Conservation (phyloP, 768 basidiomycete genomes). For the Boletus coccyginus region DNA sequence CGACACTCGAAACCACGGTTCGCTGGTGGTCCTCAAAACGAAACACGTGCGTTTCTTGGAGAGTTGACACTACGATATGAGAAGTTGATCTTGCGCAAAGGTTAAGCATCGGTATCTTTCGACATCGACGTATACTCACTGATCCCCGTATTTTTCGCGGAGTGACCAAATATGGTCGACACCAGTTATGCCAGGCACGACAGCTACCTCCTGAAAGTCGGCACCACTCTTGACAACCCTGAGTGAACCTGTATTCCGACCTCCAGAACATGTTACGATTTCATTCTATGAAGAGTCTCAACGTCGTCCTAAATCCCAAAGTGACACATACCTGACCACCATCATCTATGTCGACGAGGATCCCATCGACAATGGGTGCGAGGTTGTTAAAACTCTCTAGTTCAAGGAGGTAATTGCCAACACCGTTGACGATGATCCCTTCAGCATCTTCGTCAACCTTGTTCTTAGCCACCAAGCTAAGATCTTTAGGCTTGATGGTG, state of each 20-base stretch:
- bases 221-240: conserved; percentile 80
- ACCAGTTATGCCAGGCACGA: conserved; percentile 52
- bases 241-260: conserved; percentile 69
- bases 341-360: conserved; percentile 68
- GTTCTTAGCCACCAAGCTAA: conserved; percentile 41
- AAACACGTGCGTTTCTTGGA: conserved; percentile 53
- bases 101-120: not conserved
- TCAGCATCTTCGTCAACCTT: conserved; percentile 24
- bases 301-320: not conserved
- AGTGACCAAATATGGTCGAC: conserved; percentile 66
- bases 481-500: conserved; percentile 37
- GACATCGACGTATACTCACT: conserved; percentile 37
- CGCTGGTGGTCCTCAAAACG: conserved; percentile 38
- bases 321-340: conserved; percentile 57
- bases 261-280: conserved; percentile 86
- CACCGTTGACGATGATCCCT: conserved; percentile 49
- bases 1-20: conserved; percentile 18
- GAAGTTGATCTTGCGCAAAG: conserved; percentile 44
- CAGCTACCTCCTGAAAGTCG: conserved; percentile 65
- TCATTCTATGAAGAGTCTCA: conserved; percentile 47
- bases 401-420: conserved; percentile 58
- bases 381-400: conserved; percentile 71
- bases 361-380: conserved; percentile 80
- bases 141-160: conserved; percentile 42
- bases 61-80: conserved; percentile 59